These are phyloP conservation scores for Atractiella rhizophila DNA, from an alignment of 768 basidiomycete species.

Conservation along the genomic window DNA sequence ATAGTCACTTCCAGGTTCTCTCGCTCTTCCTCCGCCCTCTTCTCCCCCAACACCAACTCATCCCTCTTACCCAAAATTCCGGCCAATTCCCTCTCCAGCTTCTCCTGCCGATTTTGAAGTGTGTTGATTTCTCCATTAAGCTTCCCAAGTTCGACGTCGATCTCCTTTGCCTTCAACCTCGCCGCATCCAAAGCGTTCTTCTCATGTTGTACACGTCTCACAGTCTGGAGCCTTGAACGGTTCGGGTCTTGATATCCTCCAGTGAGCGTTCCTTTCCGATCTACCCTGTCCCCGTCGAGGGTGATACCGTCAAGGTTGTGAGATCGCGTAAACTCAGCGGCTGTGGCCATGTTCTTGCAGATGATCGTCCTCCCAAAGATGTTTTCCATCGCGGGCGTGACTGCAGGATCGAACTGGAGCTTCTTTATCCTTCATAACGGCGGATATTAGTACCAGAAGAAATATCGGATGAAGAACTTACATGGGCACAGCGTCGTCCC, in stretches of 20 bases:
- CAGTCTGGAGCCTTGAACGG: conserved; percentile 63
- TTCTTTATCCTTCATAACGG: conserved; percentile 32
- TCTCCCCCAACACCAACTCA: too few relatives aligned
- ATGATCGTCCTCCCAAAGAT: conserved; percentile 96
- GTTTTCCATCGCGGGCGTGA: conserved; percentile 71
- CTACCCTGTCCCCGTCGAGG: conserved; percentile 87
- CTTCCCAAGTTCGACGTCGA: conserved; percentile 16
- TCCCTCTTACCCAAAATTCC: too few relatives aligned
- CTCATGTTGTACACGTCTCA: conserved; percentile 45
- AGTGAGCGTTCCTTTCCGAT: conserved; percentile 80
- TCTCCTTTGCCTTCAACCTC: conserved; percentile 33
- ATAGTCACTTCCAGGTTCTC: too few relatives aligned
- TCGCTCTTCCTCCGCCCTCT: too few relatives aligned
- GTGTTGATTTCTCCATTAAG: conserved; percentile 29
- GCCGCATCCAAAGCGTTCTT: conserved; percentile 43
- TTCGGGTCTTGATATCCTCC: conserved; percentile 88
- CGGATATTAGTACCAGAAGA: neutral
- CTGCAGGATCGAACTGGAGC: conserved; percentile 43
- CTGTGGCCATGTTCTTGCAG: conserved; percentile 70
- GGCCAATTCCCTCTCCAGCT: conserved; percentile 39
- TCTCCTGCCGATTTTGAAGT: too few relatives aligned
- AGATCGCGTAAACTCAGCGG: conserved; percentile 77
- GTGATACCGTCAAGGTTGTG: conserved; percentile 94
- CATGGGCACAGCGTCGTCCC: conserved; percentile 29
- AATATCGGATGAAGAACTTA: conserved; percentile 47